phyloP scores from a whole-genome alignment of 768 basidiomycete species.

The Trametes villosa region DNA sequence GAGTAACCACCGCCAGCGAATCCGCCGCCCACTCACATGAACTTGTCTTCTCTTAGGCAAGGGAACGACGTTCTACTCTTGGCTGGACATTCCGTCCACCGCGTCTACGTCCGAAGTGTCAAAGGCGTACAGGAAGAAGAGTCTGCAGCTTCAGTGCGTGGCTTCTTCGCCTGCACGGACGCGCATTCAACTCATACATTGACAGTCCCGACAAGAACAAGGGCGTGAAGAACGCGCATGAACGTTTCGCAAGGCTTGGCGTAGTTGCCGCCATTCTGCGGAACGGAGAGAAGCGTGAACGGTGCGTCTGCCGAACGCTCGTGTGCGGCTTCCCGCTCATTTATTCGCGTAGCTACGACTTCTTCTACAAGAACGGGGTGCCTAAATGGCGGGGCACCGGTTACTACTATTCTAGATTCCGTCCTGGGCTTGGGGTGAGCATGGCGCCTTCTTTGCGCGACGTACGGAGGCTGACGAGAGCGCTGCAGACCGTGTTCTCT shows the following conservation, averaged over 20 bases:
- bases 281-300: constrained; percentile 71
- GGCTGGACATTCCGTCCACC: constrained; percentile 78
- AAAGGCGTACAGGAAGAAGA: constrained; percentile 91
- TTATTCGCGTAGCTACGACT: constrained; percentile 66
- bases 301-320: constrained; percentile 49
- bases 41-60: constrained; percentile 55
- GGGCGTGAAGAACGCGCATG: constrained; percentile 76
- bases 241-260: constrained; percentile 91
- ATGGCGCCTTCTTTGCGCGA: not conserved
- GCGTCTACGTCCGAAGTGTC: constrained; percentile 79
- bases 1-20: constrained; percentile 25
- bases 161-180: not conserved
- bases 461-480: constrained; percentile 4
- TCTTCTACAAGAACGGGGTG: constrained; percentile 97
- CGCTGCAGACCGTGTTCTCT: constrained; percentile 63
- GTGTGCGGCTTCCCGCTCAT: constrained; percentile 4
- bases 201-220: constrained; percentile 95
- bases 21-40: no score
- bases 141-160: constrained; percentile 86
- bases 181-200: not conserved
- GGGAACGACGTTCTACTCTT: constrained; percentile 95
- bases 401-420: constrained; percentile 95
- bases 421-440: constrained; percentile 85
- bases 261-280: constrained; percentile 83
- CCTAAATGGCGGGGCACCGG: constrained; percentile 96